phyloP scores from a whole-genome alignment of 1,284 basidiomycete genomes.

The Fistulina hepatica region DNA sequence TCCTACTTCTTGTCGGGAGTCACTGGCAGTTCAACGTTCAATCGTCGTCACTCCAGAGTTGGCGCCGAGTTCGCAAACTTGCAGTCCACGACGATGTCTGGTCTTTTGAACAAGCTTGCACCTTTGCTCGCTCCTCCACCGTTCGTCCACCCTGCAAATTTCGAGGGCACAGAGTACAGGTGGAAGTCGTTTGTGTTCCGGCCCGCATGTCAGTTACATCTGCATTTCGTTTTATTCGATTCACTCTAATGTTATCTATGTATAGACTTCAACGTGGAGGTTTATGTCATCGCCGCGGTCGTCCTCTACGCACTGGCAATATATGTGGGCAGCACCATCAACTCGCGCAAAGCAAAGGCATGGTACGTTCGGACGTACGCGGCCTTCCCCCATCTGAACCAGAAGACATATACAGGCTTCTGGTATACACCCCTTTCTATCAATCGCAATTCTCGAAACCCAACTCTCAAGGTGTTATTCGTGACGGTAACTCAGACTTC shows the following conservation, averaged over 20 bases:
- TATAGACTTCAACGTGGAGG: slow-evolving; percentile 61
- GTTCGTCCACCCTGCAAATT: slow-evolving; percentile 21
- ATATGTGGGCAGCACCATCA: slow-evolving; percentile 43
- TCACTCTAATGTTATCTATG: slow-evolving; percentile 9
- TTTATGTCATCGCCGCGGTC: slow-evolving; percentile 40
- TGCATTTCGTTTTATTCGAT: slow-evolving; percentile 3
- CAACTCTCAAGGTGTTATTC: slow-evolving; percentile 35
- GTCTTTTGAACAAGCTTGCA: no score
- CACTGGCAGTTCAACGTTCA: no score
- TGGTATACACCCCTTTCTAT: slow-evolving; percentile 44
- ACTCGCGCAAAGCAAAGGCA: slow-evolving; percentile 41
- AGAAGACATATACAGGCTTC: slow-evolving; percentile 34
- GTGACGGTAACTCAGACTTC: slow-evolving; percentile 68
- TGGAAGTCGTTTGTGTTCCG: slow-evolving; percentile 74
- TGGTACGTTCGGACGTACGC: slow-evolving; percentile 32
- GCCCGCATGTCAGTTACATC: slow-evolving; percentile 52
- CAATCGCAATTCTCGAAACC: slow-evolving; percentile 61
- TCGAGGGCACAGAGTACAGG: slow-evolving; percentile 46
- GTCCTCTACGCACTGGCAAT: slow-evolving; percentile 43
- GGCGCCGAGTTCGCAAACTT: no score
- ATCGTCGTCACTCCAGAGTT: no score
- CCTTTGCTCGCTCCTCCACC: slow-evolving; percentile 26
- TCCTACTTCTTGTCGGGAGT: no score
- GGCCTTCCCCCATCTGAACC: slow-evolving; percentile 6
- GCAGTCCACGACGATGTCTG: slow-evolving; percentile 36